Conservation (phyloP, 352 stramenopile genomes). For the Phytophthora ramorum region DNA sequence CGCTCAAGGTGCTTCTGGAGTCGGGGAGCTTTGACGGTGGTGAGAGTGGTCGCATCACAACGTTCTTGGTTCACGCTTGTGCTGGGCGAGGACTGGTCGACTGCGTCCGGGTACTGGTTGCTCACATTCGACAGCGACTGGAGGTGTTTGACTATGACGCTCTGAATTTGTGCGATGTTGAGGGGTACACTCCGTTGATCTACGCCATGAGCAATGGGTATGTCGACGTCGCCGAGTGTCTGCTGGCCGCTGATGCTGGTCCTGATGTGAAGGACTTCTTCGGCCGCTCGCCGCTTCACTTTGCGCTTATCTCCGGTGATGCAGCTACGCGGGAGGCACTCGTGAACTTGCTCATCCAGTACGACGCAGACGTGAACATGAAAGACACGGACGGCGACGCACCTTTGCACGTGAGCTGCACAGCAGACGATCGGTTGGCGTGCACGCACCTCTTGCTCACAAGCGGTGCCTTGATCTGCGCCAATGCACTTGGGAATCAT, state of each 20-base stretch:
- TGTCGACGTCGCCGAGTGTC: slow-evolving; percentile 51
- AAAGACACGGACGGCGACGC: slow-evolving; percentile 75
- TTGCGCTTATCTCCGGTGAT: slow-evolving; percentile 50
- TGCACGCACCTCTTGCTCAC: slow-evolving; percentile 69
- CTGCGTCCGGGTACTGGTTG: slow-evolving; percentile 56
- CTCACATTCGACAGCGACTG: slow-evolving; percentile 49
- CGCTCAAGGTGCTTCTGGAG: slow-evolving; percentile 58
- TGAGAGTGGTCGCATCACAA: slow-evolving; percentile 44
- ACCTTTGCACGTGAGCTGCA: slow-evolving; percentile 70
- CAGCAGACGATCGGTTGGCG: slow-evolving; percentile 48
- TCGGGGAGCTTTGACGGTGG: slow-evolving; percentile 56
- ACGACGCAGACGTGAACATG: slow-evolving; percentile 77
- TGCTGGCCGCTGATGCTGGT: slow-evolving; percentile 62
- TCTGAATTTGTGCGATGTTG: slow-evolving; percentile 63
- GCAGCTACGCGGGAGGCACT: slow-evolving; percentile 35
- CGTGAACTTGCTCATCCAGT: slow-evolving; percentile 62
- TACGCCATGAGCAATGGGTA: slow-evolving; percentile 74
- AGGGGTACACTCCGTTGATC: slow-evolving; percentile 84
- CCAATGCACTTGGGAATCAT: slow-evolving; percentile 73
- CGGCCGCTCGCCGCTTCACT: slow-evolving; percentile 72
- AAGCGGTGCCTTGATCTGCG: slow-evolving; percentile 56
- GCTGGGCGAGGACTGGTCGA: slow-evolving; percentile 64
- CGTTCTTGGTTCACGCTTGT: slow-evolving; percentile 68
- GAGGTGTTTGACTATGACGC: slow-evolving; percentile 35
- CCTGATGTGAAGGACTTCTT: slow-evolving; percentile 75